Conservation (phyloP, 805 yeast species). For the Komagataella mondaviorum region DNA sequence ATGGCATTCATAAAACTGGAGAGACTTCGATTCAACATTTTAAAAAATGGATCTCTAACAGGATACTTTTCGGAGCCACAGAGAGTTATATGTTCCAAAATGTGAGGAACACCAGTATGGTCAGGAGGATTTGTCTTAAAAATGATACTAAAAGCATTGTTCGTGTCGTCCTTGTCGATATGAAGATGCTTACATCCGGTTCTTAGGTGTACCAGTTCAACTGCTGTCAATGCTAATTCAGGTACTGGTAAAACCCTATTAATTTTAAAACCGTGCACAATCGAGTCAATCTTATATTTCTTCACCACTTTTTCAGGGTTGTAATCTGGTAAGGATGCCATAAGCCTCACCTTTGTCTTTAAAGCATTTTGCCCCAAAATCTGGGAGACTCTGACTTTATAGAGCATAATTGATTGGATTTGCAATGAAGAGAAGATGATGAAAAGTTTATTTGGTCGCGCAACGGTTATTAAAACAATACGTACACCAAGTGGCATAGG, state of each 20-base stretch:
- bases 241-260: conserved; percentile 58
- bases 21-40: conserved; percentile 89
- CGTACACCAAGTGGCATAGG: not conserved
- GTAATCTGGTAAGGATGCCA: not conserved
- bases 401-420: not conserved
- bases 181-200: conserved; percentile 80
- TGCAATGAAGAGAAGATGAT: not conserved
- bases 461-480: not conserved
- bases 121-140: conserved; percentile 94
- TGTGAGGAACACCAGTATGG: conserved; percentile 92
- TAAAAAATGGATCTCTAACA: conserved; percentile 94
- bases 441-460: not conserved
- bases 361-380: not conserved
- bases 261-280: conserved; percentile 55
- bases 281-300: conserved; percentile 52
- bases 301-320: conserved; percentile 7
- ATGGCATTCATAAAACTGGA: conserved; percentile 97
- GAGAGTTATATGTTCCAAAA: conserved; percentile 87
- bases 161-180: conserved; percentile 68
- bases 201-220: conserved; percentile 47
- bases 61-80: conserved; percentile 91
- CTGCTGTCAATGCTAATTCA: conserved; percentile 71
- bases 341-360: not conserved
- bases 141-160: conserved; percentile 79
- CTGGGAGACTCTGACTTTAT: not conserved